Evolutionary conservation across 108 stramenopile species (phyloP), one percentile per base, ranked within the genome.

Genomic region (Cyclostephanos tholiformis): DNA sequence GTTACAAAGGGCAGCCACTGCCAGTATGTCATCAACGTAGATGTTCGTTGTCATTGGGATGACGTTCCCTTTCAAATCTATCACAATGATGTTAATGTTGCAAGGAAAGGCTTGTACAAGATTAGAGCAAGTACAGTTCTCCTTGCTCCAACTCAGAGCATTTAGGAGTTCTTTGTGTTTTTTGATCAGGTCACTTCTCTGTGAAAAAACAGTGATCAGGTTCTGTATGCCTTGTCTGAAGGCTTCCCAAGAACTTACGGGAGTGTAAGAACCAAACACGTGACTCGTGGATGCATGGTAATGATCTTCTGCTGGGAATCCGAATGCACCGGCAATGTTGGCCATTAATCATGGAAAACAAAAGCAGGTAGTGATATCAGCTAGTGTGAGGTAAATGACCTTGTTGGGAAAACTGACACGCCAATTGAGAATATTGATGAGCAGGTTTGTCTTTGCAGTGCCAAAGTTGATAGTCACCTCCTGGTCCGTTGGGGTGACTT

Each of bases 341-440:
- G 56, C 44, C 0, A 23, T 4, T 0, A 67, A 13, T 6, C 43
- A 5, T 0, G 74, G 66, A 20, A 43, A 67, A 0, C 74, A 27
- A 32, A 61, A 61, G 27, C 29, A 38, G 2, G 65, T 44, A 25
- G 22, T 75, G 5, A 75, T 25, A 23, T 75, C 74, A 6, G 44
- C 49, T 6, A 30, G 29, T 4, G 74, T 57, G 0, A 58, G 2
- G 1, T 23, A 19, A 2, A 67, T 59, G 0, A 49, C 36, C 1
- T 32, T 23, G 0, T 66, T 0, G 0, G 65, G 65, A 7, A 35
- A 67, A 6, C 50, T 39, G 0, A 57, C n/a, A 6, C 66, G 4
- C 58, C 8, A 7, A 43, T 75, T 75, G 8, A 35, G 59, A 6
- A 75, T 60, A 7, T 23, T 22, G 13, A 0, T 19, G 9, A 20